These are phyloP conservation scores for Microthyrium microscopicum DNA, from an alignment of 2,329 filamentous ascomycete genomes.

Conservation along the genomic window DNA sequence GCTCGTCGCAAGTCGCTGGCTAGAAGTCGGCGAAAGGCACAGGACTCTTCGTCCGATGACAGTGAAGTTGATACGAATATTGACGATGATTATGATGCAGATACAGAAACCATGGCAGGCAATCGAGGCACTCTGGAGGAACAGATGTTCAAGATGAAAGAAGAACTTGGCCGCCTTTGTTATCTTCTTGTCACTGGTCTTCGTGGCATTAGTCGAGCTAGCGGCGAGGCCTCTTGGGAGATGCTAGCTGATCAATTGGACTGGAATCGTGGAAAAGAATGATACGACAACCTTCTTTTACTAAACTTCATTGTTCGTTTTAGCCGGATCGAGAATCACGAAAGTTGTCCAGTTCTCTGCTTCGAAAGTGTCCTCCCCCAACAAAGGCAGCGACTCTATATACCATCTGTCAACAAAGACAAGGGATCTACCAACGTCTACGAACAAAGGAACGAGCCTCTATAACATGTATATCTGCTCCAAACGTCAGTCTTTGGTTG, in stretches of 20 bases:
- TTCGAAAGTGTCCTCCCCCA: too few species aligned
- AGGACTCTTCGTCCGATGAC: slow-evolving; percentile 11
- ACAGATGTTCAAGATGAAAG: slow-evolving; percentile 39
- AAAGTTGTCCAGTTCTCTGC: too few species aligned
- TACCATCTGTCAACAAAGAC: too few species aligned
- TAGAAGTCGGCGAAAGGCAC: slow-evolving; percentile 11
- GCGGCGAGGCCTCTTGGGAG: slow-evolving; percentile 60
- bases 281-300: too few species aligned
- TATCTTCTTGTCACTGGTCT: slow-evolving; percentile 58
- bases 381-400: too few species aligned
- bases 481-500: too few species aligned
- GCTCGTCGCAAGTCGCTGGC: slow-evolving; percentile 7
- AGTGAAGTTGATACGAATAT: slow-evolving; percentile 11
- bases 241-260: slow-evolving; percentile 67
- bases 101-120: slow-evolving; percentile 8
- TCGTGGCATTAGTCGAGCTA: slow-evolving; percentile 57
- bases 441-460: too few species aligned
- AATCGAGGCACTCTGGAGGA: slow-evolving; percentile 28
- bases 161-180: slow-evolving; percentile 47
- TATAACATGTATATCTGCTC: too few species aligned
- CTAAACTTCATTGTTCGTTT: too few species aligned
- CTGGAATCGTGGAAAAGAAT: too few species aligned
- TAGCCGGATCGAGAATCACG: too few species aligned
- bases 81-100: slow-evolving; percentile 9
- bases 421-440: too few species aligned